Evolutionary conservation across 768 basidiomycete species (phyloP).

Genomic region (Boletus sp.): DNA sequence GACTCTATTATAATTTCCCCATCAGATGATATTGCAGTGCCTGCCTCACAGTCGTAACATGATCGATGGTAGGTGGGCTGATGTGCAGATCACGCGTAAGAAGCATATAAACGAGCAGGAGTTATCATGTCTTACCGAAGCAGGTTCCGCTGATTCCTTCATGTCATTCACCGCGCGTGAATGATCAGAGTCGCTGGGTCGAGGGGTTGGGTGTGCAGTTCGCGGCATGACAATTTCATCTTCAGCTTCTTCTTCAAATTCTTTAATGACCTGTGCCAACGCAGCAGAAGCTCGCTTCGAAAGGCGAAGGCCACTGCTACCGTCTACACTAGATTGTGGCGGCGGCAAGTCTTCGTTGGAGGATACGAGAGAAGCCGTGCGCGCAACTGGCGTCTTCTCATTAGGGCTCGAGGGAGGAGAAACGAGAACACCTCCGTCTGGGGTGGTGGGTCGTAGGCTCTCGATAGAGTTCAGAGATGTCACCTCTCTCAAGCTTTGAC

Average conservation of each 20-base stretch:
- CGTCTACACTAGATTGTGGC: conserved; percentile 16
- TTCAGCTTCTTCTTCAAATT: conserved; percentile 70
- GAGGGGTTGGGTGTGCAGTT: conserved; percentile 46
- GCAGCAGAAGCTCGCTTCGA: conserved; percentile 68
- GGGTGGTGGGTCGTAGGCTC: conserved; percentile 51
- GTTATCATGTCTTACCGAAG: conserved; percentile 23
- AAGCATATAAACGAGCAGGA: conserved; percentile 8
- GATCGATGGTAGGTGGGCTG: conserved; percentile 31
- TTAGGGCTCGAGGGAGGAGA: conserved; percentile 44
- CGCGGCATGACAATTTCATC: conserved; percentile 78
- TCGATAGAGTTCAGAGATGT: conserved; percentile 42
- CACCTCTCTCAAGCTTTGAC: conserved; percentile 45
- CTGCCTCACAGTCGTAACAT: conserved; percentile 51
- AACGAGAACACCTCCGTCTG: conserved; percentile 46
- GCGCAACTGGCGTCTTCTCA: conserved; percentile 37
- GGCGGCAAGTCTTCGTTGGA: conserved; percentile 29
- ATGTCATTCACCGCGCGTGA: conserved; percentile 18
- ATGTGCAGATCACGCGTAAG: conserved; percentile 17
- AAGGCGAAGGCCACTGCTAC: conserved; percentile 19
- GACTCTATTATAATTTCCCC: conserved; percentile 46
- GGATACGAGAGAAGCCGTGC: conserved; percentile 40
- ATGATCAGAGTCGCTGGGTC: conserved; percentile 31
- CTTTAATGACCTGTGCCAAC: conserved; percentile 70
- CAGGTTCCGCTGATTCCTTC: conserved; percentile 16
- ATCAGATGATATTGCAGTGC: conserved; percentile 70